These are phyloP conservation scores for Blumeria hordei DNA, from an alignment of 2,329 filamentous ascomycete species.

Conservation along the genomic window DNA sequence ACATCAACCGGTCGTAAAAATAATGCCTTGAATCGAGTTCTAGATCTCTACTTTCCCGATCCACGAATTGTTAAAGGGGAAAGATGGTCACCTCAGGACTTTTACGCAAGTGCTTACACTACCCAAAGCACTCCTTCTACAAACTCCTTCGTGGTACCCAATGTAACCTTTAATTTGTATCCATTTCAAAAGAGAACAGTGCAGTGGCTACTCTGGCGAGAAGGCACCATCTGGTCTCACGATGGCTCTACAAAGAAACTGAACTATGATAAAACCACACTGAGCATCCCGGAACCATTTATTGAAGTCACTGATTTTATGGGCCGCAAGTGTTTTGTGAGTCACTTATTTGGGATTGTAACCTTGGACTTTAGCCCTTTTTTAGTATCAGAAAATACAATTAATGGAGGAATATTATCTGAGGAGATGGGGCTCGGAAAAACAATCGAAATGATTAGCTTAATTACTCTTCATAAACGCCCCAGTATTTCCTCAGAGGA, in stretches of 20 bases:
- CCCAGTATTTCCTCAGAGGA: constrained; percentile 1
- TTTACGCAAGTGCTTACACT: constrained; percentile 47
- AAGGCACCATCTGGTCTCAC: constrained; percentile 29
- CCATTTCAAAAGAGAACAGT: constrained; percentile 50
- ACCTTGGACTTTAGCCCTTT: constrained; percentile 25
- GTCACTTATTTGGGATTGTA: constrained; percentile 35
- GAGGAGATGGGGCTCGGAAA: constrained; percentile 75
- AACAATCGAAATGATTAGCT: constrained; percentile 48
- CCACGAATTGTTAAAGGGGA: constrained; percentile 3
- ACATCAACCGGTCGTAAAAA: constrained; percentile 5
- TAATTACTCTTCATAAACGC: constrained; percentile 40
- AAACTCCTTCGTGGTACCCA: constrained; percentile 19
- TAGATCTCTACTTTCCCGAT: constrained; percentile 12
- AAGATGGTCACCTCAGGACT: constrained; percentile 27
- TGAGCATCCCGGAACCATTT: constrained; percentile 19
- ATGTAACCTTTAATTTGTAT: constrained; percentile 29
- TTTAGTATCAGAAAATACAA: constrained; percentile 17
- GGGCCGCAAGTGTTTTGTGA: constrained; percentile 28
- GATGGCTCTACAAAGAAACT: not conserved
- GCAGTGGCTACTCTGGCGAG: constrained; percentile 43
- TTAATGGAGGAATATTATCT: constrained; percentile 29
- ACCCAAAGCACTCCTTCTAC: constrained; percentile 18
- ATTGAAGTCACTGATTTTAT: constrained; percentile 20
- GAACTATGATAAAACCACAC: not conserved
- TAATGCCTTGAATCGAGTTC: constrained; percentile 9